These are phyloP conservation scores for Echinosophora koreensis DNA, from an alignment of 306 rosid species.

Conservation along the genomic window DNA sequence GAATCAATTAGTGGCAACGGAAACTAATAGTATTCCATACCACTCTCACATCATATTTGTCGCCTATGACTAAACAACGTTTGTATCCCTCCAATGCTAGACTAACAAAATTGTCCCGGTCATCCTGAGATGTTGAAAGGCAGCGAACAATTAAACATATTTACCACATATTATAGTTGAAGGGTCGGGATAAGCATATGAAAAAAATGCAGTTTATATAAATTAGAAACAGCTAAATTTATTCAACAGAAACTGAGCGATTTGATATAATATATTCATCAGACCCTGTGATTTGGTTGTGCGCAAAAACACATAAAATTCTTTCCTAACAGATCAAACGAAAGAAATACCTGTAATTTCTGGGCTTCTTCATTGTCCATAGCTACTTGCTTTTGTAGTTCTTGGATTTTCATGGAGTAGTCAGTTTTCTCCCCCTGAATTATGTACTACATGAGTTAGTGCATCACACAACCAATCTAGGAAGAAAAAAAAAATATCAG, in stretches of 20 bases:
- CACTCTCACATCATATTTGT: constrained; percentile 95
- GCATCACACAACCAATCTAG: constrained; percentile 24
- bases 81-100: constrained; percentile 90
- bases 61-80: constrained; percentile 81
- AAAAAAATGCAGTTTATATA: constrained; percentile 1
- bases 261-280: constrained; percentile 19
- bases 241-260: background rate
- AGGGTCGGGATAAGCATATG: background rate
- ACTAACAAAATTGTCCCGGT: constrained; percentile 85
- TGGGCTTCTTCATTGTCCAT: constrained; percentile 93
- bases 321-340: constrained; percentile 31
- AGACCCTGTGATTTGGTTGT: constrained; percentile 18
- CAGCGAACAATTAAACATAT: constrained; percentile 18
- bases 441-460: constrained; percentile 26
- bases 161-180: background rate
- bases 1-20: constrained; percentile 35
- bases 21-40: constrained; percentile 60
- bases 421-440: constrained; percentile 88
- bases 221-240: constrained; percentile 22
- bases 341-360: constrained; percentile 75
- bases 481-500: background rate
- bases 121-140: constrained; percentile 69
- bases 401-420: constrained; percentile 78
- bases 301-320: background rate
- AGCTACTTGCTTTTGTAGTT: constrained; percentile 89